These are phyloP conservation scores for Peltaster fructicola DNA, from an alignment of 2,329 filamentous ascomycete genomes.

Conservation along the genomic window DNA sequence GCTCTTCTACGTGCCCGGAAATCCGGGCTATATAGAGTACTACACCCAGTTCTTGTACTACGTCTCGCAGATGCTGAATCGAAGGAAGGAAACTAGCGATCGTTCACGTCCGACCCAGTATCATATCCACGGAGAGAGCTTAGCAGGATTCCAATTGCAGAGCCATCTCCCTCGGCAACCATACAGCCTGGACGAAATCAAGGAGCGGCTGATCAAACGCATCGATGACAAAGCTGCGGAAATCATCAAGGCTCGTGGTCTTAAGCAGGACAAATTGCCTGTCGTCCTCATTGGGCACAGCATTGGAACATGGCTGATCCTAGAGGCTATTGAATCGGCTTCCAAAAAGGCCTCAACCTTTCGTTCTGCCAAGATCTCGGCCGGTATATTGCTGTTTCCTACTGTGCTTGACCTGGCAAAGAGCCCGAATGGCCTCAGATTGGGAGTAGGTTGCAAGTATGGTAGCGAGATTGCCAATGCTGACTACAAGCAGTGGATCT, in stretches of 20 bases:
- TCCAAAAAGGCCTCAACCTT: constrained; percentile 1
- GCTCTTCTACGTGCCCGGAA: constrained; percentile 58
- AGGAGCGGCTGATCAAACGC: no score
- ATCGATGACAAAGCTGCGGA: no score
- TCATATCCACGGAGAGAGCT: constrained; percentile 22
- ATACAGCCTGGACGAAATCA: no score
- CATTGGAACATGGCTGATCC: constrained; percentile 28
- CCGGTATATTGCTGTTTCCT: constrained; percentile 27
- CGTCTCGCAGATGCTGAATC: constrained; percentile 24
- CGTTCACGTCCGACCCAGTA: constrained; percentile 25
- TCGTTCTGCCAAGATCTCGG: constrained; percentile 8
- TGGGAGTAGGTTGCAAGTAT: constrained; percentile 23
- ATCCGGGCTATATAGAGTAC: constrained; percentile 59
- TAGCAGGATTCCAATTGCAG: constrained; percentile 31
- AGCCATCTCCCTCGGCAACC: no score
- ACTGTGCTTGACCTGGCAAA: constrained; percentile 29
- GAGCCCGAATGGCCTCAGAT: constrained; percentile 25
- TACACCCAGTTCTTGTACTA: constrained; percentile 49
- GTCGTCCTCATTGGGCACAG: constrained; percentile 29
- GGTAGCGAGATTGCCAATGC: no score
- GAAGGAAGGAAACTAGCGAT: background rate
- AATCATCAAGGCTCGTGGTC: no score
- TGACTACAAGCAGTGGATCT: no score
- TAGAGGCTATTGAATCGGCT: constrained; percentile 18
- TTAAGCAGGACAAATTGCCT: constrained; percentile 5